phyloP scores from a whole-genome alignment of 208 protist species.

The Acanthamoeba lenticulata region DNA sequence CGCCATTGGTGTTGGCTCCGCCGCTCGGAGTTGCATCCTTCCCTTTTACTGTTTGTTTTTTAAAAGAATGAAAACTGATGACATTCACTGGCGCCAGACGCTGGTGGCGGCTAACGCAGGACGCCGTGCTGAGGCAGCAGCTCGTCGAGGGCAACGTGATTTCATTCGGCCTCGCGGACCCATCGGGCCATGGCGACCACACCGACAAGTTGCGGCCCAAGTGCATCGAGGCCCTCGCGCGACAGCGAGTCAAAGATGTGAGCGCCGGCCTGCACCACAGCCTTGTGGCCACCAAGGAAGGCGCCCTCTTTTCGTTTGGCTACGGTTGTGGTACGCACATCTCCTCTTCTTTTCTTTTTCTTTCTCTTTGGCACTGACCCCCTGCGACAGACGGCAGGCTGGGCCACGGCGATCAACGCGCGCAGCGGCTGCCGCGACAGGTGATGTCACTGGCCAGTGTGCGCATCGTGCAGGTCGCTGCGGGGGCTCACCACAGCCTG shows the following conservation, averaged over 20 bases:
- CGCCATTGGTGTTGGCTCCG: too few relatives aligned
- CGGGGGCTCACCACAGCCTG: background rate
- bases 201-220: background rate
- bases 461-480: background rate
- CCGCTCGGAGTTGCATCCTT: too few relatives aligned
- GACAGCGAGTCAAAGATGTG: background rate
- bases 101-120: background rate
- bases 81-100: background rate
- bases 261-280: constrained; percentile 4
- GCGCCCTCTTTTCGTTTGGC: background rate
- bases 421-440: background rate
- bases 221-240: background rate
- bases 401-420: background rate
- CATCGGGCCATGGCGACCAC: background rate
- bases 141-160: background rate
- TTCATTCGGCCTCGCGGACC: background rate
- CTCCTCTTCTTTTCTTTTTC: background rate
- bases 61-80: too few relatives aligned
- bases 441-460: background rate
- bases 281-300: background rate
- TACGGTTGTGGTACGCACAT: background rate
- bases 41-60: too few relatives aligned
- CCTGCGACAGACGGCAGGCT: background rate
- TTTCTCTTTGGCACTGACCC: background rate
- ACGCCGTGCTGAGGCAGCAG: background rate